Evolutionary conservation across 164 flowering plant genomes (phyloP).

Genomic region (Houttuynia cordata): DNA sequence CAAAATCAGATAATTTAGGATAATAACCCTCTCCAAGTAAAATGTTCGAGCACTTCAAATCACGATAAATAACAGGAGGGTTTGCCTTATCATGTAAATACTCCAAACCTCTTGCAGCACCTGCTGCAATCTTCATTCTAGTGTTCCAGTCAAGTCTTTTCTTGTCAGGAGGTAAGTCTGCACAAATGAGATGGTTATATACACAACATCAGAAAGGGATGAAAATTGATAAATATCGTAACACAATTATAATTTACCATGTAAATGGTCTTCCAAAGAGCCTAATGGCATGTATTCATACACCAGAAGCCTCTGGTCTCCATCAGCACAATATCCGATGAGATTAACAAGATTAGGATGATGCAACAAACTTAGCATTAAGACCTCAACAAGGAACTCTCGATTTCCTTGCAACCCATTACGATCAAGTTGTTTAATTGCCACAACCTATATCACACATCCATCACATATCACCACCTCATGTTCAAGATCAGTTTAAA

Average conservation of each 20-base stretch:
- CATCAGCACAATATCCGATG: conserved; percentile 75
- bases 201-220: not conserved
- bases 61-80: conserved; percentile 81
- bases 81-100: conserved; percentile 65
- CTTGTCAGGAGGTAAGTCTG: conserved; percentile 38
- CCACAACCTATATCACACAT: conserved; percentile 46
- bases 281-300: conserved; percentile 90
- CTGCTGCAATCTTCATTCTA: conserved; percentile 77
- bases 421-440: conserved; percentile 79
- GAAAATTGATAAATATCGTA: not conserved
- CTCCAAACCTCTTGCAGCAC: conserved; percentile 74
- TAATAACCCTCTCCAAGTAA: conserved; percentile 71
- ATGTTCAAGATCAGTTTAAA: too few species aligned
- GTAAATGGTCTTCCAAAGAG: conserved; percentile 69
- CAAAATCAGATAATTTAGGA: conserved; percentile 82
- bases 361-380: conserved; percentile 54
- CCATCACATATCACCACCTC: not conserved
- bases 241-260: conserved; percentile 31
- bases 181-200: not conserved
- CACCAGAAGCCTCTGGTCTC: conserved; percentile 67
- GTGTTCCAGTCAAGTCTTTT: conserved; percentile 70
- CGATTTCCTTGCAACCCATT: conserved; percentile 65
- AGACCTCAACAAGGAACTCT: conserved; percentile 69
- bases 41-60: conserved; percentile 83
- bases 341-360: conserved; percentile 78